Conservation (phyloP, 345 rosid species). For the Boechera divaricarpa region DNA sequence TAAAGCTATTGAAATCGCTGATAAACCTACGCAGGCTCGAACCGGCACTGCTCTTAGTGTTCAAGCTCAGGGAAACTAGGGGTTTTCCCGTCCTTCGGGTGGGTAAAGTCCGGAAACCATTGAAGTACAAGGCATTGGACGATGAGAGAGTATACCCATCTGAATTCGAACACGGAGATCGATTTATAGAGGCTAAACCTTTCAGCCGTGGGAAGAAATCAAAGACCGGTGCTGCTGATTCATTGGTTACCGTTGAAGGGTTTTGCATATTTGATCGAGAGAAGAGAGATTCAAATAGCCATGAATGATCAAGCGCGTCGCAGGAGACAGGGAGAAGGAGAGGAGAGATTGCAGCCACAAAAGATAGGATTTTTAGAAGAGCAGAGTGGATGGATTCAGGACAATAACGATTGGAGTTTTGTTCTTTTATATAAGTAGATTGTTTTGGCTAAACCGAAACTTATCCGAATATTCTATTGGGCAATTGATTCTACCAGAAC, state of each 20-base stretch:
- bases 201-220: slow-evolving; percentile 63
- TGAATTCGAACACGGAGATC: slow-evolving; percentile 43
- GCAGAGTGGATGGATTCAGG: slow-evolving; percentile 21
- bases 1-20: slow-evolving; percentile 66
- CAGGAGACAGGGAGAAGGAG: background rate
- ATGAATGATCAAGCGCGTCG: slow-evolving; percentile 10
- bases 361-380: slow-evolving; percentile 23
- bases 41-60: slow-evolving; percentile 50
- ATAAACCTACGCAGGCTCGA: slow-evolving; percentile 55
- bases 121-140: slow-evolving; percentile 62
- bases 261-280: slow-evolving; percentile 59
- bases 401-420: slow-evolving; percentile 20
- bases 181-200: slow-evolving; percentile 52
- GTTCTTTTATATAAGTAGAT: background rate
- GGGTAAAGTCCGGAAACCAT: slow-evolving; percentile 40
- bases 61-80: slow-evolving; percentile 60
- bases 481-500: slow-evolving; percentile 1
- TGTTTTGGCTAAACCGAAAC: slow-evolving; percentile 32
- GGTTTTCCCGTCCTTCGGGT: slow-evolving; percentile 48
- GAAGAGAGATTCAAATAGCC: slow-evolving; percentile 20
- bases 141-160: slow-evolving; percentile 60
- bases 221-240: slow-evolving; percentile 53
- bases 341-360: slow-evolving; percentile 34
- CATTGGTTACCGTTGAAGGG: slow-evolving; percentile 67
- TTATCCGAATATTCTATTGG: slow-evolving; percentile 36